phyloP scores from a whole-genome alignment of 1,284 basidiomycete species.

The Cryptococcus maquisensis region DNA sequence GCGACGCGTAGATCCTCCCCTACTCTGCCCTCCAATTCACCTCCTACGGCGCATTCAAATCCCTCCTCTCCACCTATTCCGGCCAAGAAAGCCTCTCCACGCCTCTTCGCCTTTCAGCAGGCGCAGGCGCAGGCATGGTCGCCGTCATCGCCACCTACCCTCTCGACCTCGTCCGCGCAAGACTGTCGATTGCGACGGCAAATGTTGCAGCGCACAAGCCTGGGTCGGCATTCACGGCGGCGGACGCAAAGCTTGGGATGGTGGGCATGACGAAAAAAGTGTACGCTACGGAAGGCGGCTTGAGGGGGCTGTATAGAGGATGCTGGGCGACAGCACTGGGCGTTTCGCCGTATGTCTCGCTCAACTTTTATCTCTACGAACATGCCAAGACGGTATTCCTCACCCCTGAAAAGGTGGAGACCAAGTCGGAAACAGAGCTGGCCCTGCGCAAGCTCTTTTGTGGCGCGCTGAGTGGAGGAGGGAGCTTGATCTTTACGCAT shows the following conservation, averaged over 20 bases:
- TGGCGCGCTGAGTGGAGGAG: slow-evolving; percentile 56
- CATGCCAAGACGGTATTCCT: slow-evolving; percentile 1
- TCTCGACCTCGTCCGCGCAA: slow-evolving; percentile 84
- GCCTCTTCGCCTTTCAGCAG: slow-evolving; percentile 71
- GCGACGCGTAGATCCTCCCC: slow-evolving; percentile 42
- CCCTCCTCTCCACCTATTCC: slow-evolving; percentile 52
- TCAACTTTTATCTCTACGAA: slow-evolving; percentile 50
- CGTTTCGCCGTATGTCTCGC: slow-evolving; percentile 73
- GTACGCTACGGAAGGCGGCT: slow-evolving; percentile 82
- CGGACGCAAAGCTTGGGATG: slow-evolving; percentile 60
- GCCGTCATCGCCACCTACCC: slow-evolving; percentile 91
- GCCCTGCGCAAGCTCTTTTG: slow-evolving; percentile 48
- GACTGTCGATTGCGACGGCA: slow-evolving; percentile 83
- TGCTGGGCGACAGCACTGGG: slow-evolving; percentile 82
- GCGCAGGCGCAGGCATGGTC: slow-evolving; percentile 84
- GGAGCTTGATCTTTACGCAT: slow-evolving; percentile 91
- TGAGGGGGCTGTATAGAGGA: slow-evolving; percentile 76
- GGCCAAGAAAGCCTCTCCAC: slow-evolving; percentile 74
- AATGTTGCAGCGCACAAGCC: slow-evolving; percentile 42
- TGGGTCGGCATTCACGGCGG: slow-evolving; percentile 26
- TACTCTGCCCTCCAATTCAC: slow-evolving; percentile 87
- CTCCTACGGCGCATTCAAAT: slow-evolving; percentile 76
- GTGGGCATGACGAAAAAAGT: slow-evolving; percentile 85
- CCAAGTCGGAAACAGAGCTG: slow-evolving; percentile 26
- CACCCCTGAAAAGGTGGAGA: background rate